A percentile compares a stretch with the other conserved stretches of the same genome.
phyloP scores from a whole-genome alignment of 257 asterid genomes.

The Solanum bulbocastanum region DNA sequence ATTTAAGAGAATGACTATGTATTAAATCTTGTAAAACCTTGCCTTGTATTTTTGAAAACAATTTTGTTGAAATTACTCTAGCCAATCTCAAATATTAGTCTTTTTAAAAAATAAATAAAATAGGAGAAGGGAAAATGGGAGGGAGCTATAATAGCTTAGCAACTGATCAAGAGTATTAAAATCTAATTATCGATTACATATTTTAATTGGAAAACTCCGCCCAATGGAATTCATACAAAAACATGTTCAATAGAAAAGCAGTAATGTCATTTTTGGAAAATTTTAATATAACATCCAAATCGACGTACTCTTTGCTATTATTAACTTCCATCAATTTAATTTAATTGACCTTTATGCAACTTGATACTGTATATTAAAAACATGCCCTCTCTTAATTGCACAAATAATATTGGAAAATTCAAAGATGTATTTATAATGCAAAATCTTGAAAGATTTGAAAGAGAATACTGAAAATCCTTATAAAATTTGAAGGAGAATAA shows the following conservation, averaged over 20 bases:
- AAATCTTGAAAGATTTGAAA: background rate
- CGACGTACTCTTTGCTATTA: background rate
- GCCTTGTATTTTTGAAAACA: too few relatives aligned
- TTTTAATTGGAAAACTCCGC: background rate
- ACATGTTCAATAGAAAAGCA: background rate
- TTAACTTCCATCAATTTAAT: background rate
- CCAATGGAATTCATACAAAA: background rate
- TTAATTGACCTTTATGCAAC: background rate
- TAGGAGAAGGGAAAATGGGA: too few relatives aligned
- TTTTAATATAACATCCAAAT: background rate
- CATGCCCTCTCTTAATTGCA: background rate
- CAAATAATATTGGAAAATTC: background rate
- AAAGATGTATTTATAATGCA: background rate
- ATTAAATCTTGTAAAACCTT: too few relatives aligned
- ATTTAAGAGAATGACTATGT: too few relatives aligned
- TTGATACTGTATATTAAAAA: background rate
- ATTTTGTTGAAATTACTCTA: too few relatives aligned
- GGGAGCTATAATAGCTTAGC: too few relatives aligned
- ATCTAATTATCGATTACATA: too few relatives aligned
- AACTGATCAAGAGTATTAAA: too few relatives aligned
- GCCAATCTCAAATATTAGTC: too few relatives aligned
- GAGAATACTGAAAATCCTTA: background rate
- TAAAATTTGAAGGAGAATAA: background rate
- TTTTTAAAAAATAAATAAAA: too few relatives aligned
- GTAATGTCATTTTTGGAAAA: background rate